phyloP scores from a whole-genome alignment of 2,329 filamentous ascomycete genomes.

The Talaromyces islandicus region DNA sequence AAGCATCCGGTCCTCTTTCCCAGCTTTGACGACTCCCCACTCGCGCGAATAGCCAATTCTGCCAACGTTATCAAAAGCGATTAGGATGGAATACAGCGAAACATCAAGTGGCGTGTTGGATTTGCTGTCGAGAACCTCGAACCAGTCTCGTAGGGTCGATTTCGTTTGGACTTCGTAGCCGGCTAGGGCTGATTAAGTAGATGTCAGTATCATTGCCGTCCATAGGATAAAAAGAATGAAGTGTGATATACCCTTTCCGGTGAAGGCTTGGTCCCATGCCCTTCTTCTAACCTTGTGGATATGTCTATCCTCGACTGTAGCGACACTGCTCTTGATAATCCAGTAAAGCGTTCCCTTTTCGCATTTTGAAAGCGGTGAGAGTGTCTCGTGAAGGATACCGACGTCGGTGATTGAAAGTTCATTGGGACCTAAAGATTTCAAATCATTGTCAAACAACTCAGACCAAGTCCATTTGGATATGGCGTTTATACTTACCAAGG shows the following conservation, averaged over 20 bases:
- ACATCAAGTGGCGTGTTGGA: not conserved
- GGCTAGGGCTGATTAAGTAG: not conserved
- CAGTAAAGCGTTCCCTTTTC: conserved; percentile 8
- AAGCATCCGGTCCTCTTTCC: not conserved
- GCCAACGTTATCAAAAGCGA: not conserved
- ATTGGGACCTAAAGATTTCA: not conserved
- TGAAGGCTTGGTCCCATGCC: conserved; percentile 9
- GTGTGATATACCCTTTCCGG: conserved; percentile 4
- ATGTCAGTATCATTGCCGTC: not conserved
- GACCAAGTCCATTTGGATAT: not conserved
- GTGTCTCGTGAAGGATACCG: conserved; percentile 1
- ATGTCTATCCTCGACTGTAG: not conserved
- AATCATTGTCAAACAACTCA: not conserved
- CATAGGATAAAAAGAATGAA: not conserved
- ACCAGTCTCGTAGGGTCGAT: not conserved
- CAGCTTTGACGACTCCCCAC: not conserved
- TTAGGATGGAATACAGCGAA: not conserved
- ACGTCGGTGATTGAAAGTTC: conserved; percentile 4
- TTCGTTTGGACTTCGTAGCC: not conserved
- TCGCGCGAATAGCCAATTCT: not conserved
- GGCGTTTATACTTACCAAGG: conserved; percentile 38
- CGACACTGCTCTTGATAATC: conserved; percentile 4
- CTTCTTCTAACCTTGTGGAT: conserved; percentile 3
- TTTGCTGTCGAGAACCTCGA: not conserved
- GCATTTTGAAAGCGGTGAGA: conserved; percentile 4